Percentiles rank a stretch among this genome's conserved stretches.
phyloP scores from a whole-genome alignment of 140 eudicot species.

The Bidens hawaiensis region DNA sequence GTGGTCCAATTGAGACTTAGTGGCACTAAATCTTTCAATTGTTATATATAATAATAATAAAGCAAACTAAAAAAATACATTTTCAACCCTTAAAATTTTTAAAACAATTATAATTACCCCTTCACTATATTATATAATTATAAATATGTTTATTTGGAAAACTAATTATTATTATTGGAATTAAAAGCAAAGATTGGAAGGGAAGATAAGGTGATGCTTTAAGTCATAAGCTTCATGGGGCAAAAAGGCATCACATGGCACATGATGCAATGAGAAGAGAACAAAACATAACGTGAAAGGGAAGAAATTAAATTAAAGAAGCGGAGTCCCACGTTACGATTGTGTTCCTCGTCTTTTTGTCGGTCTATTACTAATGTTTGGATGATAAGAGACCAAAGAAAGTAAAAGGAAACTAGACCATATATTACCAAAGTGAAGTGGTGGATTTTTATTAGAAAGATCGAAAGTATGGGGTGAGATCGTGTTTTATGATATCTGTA shows the following conservation, averaged over 20 bases:
- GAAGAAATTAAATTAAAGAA: slow-evolving; percentile 38
- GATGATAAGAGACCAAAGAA: slow-evolving; percentile 15
- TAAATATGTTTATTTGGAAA: not conserved
- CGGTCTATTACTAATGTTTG: slow-evolving; percentile 22
- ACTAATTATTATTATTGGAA: not conserved
- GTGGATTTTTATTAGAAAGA: slow-evolving; percentile 8
- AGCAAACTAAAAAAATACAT: not conserved
- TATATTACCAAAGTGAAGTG: slow-evolving; percentile 19
- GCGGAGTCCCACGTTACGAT: slow-evolving; percentile 31
- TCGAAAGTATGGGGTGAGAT: not conserved
- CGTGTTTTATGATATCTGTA: not conserved
- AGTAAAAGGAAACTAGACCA: slow-evolving; percentile 13
- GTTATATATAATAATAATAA: too few species aligned
- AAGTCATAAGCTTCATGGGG: slow-evolving; percentile 28
- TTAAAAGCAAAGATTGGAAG: slow-evolving; percentile 18
- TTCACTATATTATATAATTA: not conserved
- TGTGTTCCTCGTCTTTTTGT: slow-evolving; percentile 29
- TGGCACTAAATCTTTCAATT: too few species aligned
- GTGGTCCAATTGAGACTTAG: too few species aligned
- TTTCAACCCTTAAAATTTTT: not conserved
- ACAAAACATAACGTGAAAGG: slow-evolving; percentile 59
- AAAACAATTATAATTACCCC: not conserved
- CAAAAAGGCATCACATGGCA: slow-evolving; percentile 35
- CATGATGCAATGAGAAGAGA: slow-evolving; percentile 39
- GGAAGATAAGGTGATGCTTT: slow-evolving; percentile 29